Percentiles rank a stretch among this genome's conserved stretches.
These are phyloP conservation scores for Mycena venus DNA, from an alignment of 768 basidiomycete species.

Conservation along the genomic window DNA sequence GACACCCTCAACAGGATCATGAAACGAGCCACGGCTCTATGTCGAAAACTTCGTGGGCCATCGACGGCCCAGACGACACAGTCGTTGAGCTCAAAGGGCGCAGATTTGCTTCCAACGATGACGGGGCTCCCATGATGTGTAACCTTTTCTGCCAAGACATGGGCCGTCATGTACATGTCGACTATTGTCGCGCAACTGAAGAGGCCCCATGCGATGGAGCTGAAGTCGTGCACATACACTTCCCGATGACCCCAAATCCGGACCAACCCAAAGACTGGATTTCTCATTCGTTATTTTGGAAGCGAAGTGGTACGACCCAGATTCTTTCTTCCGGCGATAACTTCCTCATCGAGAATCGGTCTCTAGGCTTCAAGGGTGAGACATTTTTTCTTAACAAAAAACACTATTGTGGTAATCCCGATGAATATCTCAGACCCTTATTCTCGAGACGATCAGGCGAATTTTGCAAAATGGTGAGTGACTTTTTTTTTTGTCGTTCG, in stretches of 20 bases:
- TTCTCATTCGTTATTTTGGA: conserved; percentile 69
- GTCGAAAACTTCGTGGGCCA: conserved; percentile 67
- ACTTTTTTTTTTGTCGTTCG: not conserved
- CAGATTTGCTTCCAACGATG: conserved; percentile 65
- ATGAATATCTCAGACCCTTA: conserved; percentile 62
- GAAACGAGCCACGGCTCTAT: conserved; percentile 76
- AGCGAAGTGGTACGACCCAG: conserved; percentile 43
- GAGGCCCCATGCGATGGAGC: conserved; percentile 52
- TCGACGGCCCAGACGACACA: conserved; percentile 64
- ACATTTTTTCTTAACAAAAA: not conserved
- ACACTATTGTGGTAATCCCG: not conserved
- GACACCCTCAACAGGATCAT: conserved; percentile 70
- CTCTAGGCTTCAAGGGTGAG: conserved; percentile 66
- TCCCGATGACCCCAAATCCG: conserved; percentile 58
- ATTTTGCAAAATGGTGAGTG: conserved; percentile 67
- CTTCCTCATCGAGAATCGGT: not conserved
- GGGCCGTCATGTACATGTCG: conserved; percentile 70
- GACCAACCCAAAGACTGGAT: conserved; percentile 64
- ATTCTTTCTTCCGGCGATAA: not conserved
- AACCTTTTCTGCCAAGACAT: conserved; percentile 66
- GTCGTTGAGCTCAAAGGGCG: conserved; percentile 67
- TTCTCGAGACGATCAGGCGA: conserved; percentile 66
- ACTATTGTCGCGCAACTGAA: conserved; percentile 61
- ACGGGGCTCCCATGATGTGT: conserved; percentile 75
- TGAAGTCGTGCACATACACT: conserved; percentile 61